Base-by-base conservation (phyloP, 225 moss, liverwort and hornwort species). In the Bryum argenteum region DNA sequence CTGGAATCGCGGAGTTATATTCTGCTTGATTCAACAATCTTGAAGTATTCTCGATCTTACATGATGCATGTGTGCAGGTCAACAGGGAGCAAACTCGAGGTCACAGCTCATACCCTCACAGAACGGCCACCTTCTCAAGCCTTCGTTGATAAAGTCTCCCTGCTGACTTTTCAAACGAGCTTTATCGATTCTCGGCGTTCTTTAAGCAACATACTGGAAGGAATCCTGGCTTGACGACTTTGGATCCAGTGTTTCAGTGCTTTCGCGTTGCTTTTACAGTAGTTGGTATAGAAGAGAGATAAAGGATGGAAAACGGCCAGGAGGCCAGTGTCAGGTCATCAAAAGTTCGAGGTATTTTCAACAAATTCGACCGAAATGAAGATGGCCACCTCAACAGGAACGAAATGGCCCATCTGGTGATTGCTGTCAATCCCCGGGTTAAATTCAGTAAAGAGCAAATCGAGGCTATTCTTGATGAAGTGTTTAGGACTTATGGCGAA, bases 391-490 rank as follows among this genome's bases (percentile, higher is more conserved):
- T 98, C 41, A 98, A 94, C 75, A 79, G 94, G 67, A 85, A 62
- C 38, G 98, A 98, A 74, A 94, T 99, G 98, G 98, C 98, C 19
- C 80, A 81, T 44, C 74, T 99, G 63, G 98, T 99, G 61, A 94
- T 91, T 68, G 94, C 94, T 60, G 94, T 99, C 67, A 99, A 99
- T 71, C 94, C 98, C 18, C 88, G 94, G 21, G 98, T 94, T 11
- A 99, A 99, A 82, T 99, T 99, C 57, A 94, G 91, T 40, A 87
- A 90, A 61, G 94, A 94, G 65, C 98, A 99, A 79, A 94, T 99
- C 38, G 88, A 88, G 76, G 98, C 98, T 8, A 99, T 99, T 73
- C 82, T 99, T 64, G 92, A 99, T 74, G 98, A 99, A 76, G 94
- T 99, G 40, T 99, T 94, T 69, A 83, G 94, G 58, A 94, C 98